phyloP scores from a whole-genome alignment of 2,329 filamentous ascomycete genomes.

The Annulohypoxylon truncatum region DNA sequence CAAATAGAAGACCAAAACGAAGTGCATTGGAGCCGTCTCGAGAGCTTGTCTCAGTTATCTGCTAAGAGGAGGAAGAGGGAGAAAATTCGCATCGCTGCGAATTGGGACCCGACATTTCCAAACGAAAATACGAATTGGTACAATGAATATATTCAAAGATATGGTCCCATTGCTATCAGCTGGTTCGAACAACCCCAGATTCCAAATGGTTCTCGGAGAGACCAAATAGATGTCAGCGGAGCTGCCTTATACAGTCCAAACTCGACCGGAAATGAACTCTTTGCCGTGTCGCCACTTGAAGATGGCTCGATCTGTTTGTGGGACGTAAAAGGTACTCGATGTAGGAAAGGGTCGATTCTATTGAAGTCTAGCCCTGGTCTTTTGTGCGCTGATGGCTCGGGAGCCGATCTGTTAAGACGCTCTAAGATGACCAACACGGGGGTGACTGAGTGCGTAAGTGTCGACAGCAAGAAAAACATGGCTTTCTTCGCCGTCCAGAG shows the following conservation, averaged over 20 bases:
- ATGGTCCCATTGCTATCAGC: conserved; percentile 77
- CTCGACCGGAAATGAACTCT: conserved; percentile 62
- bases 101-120: conserved; percentile 85
- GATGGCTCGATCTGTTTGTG: conserved; percentile 90
- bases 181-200: conserved; percentile 78
- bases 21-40: conserved; percentile 40
- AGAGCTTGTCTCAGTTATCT: conserved; percentile 40
- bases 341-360: conserved; percentile 70
- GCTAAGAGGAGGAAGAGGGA: conserved; percentile 51
- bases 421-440: conserved; percentile 77
- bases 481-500: conserved; percentile 86
- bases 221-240: conserved; percentile 75
- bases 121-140: conserved; percentile 84
- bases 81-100: conserved; percentile 71
- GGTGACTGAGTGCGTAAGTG: conserved; percentile 84
- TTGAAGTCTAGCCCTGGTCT: conserved; percentile 74
- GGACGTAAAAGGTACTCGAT: conserved; percentile 73
- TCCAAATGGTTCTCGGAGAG: conserved; percentile 55
- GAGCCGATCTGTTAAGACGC: conserved; percentile 58
- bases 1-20: conserved; percentile 48
- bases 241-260: conserved; percentile 73
- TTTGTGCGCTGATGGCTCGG: conserved; percentile 67
- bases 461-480: conserved; percentile 74
- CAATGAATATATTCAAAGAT: conserved; percentile 85
- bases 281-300: conserved; percentile 81